A percentile compares a stretch with the other conserved stretches of the same genome.
Evolutionary conservation across 2,329 filamentous ascomycete species (phyloP).

Genomic region (Dissoconium aciculare): DNA sequence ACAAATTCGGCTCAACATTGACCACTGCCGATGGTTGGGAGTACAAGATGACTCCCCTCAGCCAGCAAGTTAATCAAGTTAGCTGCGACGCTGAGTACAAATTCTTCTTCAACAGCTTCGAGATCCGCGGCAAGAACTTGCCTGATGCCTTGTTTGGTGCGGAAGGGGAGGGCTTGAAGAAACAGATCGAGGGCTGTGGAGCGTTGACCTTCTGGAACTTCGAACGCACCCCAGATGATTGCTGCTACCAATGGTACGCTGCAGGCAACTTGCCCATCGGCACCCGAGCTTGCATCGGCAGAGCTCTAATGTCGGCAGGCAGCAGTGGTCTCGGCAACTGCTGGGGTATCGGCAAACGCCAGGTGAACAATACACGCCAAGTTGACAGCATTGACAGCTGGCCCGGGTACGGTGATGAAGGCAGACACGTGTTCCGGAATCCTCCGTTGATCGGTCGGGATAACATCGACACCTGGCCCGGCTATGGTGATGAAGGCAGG

Average conservation of each 20-base stretch:
- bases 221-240: slow-evolving; percentile 3
- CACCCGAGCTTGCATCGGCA: background rate
- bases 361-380: background rate
- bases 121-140: slow-evolving; percentile 6
- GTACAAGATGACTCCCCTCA: slow-evolving; percentile 5
- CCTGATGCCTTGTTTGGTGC: slow-evolving; percentile 3
- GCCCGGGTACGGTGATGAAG: slow-evolving; percentile 3
- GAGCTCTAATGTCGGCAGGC: background rate
- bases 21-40: slow-evolving; percentile 5
- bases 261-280: background rate
- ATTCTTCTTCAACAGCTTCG: slow-evolving; percentile 2
- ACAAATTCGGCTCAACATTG: slow-evolving; percentile 5
- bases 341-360: background rate
- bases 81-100: slow-evolving; percentile 6
- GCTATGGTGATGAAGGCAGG: background rate
- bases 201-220: slow-evolving; percentile 4
- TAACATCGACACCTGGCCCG: background rate
- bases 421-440: slow-evolving; percentile 3
- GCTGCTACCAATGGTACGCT: slow-evolving; percentile 5
- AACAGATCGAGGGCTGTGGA: slow-evolving; percentile 3
- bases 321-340: background rate
- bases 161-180: slow-evolving; percentile 2
- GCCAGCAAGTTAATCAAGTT: slow-evolving; percentile 5
- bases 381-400: slow-evolving; percentile 2
- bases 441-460: background rate